Evolutionary conservation across 495 filamentous ascomycete genomes (phyloP).

Genomic region (Lophiostoma macrostomum): DNA sequence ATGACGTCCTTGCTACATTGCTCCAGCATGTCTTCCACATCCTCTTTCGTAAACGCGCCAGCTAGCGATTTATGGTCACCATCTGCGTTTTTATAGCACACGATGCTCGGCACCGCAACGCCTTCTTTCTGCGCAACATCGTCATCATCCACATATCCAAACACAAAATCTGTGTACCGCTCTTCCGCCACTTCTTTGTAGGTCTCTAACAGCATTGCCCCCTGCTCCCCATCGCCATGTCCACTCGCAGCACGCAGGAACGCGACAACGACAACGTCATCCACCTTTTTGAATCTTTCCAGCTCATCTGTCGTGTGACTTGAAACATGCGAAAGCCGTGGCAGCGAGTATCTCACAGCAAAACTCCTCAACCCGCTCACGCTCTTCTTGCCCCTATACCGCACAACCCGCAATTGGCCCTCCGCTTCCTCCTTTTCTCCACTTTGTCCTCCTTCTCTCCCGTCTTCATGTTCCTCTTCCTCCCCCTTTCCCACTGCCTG

Average conservation of each 20-base stretch:
- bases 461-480: neutral
- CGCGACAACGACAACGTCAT: conserved; percentile 46
- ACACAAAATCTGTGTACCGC: conserved; percentile 44
- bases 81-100: conserved; percentile 46
- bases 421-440: neutral
- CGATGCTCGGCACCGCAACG: conserved; percentile 33
- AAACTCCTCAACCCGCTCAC: conserved; percentile 43
- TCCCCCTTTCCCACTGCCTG: neutral
- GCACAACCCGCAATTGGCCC: neutral
- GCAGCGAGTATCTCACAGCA: conserved; percentile 41
- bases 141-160: conserved; percentile 38
- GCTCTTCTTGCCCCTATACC: conserved; percentile 18
- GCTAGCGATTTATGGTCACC: conserved; percentile 38
- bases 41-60: conserved; percentile 35
- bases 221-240: no score
- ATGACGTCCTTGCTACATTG: conserved; percentile 42
- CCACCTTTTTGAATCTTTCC: conserved; percentile 42
- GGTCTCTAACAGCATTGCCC: conserved; percentile 23
- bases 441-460: neutral
- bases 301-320: no score
- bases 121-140: conserved; percentile 18
- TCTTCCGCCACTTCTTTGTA: conserved; percentile 37
- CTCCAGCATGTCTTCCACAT: conserved; percentile 42
- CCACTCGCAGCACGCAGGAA: conserved; percentile 38
- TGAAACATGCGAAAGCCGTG: conserved; percentile 39